phyloP scores from a whole-genome alignment of 2,329 filamentous ascomycete genomes.

The Arthrobotrys sinensis region DNA sequence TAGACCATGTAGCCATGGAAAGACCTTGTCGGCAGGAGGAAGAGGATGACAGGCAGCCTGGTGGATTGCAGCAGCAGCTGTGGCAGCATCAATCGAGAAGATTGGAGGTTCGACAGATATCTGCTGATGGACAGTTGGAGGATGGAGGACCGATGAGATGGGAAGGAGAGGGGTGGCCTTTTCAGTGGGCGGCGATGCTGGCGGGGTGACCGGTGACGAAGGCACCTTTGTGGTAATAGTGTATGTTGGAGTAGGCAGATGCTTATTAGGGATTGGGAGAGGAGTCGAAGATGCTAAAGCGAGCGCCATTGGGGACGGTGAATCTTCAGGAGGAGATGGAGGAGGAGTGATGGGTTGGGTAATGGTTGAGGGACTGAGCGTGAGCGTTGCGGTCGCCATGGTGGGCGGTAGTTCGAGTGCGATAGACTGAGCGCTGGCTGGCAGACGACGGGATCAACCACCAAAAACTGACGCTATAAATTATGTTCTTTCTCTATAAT shows the following conservation, averaged over 20 bases:
- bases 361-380: conserved; percentile 51
- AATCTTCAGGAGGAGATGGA: conserved; percentile 60
- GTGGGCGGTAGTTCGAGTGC: conserved; percentile 52
- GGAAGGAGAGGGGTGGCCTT: conserved; percentile 69
- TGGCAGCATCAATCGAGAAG: conserved; percentile 80
- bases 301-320: conserved; percentile 61
- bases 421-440: conserved; percentile 19
- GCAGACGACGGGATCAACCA: conserved; percentile 58
- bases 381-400: conserved; percentile 56
- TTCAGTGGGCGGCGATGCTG: conserved; percentile 74
- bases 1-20: conserved; percentile 95
- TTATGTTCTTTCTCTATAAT: neutral
- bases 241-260: conserved; percentile 65
- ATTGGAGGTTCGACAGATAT: conserved; percentile 74
- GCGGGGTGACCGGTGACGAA: conserved; percentile 73
- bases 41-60: conserved; percentile 83
- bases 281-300: conserved; percentile 63
- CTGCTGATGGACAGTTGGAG: conserved; percentile 78
- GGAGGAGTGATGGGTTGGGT: conserved; percentile 68
- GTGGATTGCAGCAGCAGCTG: conserved; percentile 81
- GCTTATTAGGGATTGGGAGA: conserved; percentile 64
- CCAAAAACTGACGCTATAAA: neutral
- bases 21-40: conserved; percentile 87
- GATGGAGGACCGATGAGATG: conserved; percentile 78
- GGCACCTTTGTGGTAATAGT: conserved; percentile 56